These are phyloP conservation scores for Porcisia hertigi DNA, from an alignment of 208 protist species.

Conservation along the genomic window DNA sequence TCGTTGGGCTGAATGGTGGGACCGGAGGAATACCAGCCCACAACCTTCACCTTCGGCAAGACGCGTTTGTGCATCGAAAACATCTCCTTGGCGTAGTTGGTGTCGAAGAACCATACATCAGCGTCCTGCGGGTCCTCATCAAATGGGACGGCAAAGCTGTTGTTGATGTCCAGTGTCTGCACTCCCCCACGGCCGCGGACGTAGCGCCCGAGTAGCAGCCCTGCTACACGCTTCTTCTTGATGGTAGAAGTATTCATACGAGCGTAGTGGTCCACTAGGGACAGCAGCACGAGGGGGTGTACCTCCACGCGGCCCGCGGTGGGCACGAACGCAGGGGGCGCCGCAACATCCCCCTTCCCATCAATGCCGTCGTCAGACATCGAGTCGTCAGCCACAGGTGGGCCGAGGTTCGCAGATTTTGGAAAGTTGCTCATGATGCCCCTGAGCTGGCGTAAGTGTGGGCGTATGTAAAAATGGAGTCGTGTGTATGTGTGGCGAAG, in stretches of 20 bases:
- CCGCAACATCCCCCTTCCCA: slow-evolving; percentile 20
- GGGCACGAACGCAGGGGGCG: slow-evolving; percentile 37
- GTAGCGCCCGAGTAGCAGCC: slow-evolving; percentile 95
- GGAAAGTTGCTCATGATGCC: slow-evolving; percentile 12
- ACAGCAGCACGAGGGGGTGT: slow-evolving; percentile 98
- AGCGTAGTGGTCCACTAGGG: slow-evolving; percentile 99
- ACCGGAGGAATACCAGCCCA: slow-evolving; percentile 99
- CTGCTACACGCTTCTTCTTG: slow-evolving; percentile 96
- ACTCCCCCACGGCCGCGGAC: slow-evolving; percentile 44
- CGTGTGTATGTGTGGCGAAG: no score
- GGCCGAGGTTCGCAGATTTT: slow-evolving; percentile 13
- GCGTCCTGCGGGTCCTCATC: slow-evolving; percentile 98
- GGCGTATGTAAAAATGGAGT: not conserved
- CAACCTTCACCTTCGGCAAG: slow-evolving; percentile 96
- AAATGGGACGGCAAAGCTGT: slow-evolving; percentile 99
- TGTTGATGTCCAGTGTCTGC: slow-evolving; percentile 93
- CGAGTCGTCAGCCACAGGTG: slow-evolving; percentile 18
- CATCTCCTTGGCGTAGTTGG: slow-evolving; percentile 96
- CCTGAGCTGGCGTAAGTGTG: not conserved
- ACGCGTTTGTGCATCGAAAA: slow-evolving; percentile 99
- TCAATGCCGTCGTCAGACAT: slow-evolving; percentile 29
- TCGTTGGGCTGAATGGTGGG: slow-evolving; percentile 96
- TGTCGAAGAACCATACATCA: slow-evolving; percentile 99
- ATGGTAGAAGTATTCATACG: slow-evolving; percentile 94
- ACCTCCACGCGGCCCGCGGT: slow-evolving; percentile 92